Evolutionary conservation across 2,329 filamentous ascomycete species (phyloP).

Genomic region (Diplodia mutila): DNA sequence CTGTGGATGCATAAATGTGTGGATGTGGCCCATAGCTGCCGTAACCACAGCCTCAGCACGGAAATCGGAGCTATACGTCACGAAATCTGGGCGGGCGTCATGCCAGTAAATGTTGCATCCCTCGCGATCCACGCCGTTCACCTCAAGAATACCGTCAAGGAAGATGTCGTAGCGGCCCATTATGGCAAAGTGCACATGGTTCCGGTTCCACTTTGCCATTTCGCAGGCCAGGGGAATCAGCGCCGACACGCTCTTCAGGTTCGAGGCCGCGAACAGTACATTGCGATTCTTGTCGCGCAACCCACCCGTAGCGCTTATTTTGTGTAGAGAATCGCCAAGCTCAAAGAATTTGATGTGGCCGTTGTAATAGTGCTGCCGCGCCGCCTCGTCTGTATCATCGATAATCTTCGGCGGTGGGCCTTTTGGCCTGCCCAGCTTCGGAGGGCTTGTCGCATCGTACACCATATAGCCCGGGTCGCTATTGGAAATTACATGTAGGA

Average conservation of each 20-base stretch:
- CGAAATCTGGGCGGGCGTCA: conserved; percentile 77
- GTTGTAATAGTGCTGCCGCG: conserved; percentile 59
- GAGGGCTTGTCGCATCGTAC: neutral
- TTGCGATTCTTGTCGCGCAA: conserved; percentile 63
- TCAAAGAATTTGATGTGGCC: conserved; percentile 71
- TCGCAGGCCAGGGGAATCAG: conserved; percentile 83
- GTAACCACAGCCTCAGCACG: conserved; percentile 69
- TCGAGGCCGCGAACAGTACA: conserved; percentile 78
- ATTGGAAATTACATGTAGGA: conserved; percentile 58
- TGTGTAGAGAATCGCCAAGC: conserved; percentile 66
- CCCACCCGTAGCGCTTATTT: conserved; percentile 60
- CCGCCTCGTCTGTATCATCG: conserved; percentile 31
- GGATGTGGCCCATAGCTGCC: conserved; percentile 71
- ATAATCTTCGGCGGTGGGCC: conserved; percentile 31
- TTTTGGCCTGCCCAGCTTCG: conserved; percentile 28
- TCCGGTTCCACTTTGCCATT: conserved; percentile 73
- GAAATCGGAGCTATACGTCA: conserved; percentile 68
- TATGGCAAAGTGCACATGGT: conserved; percentile 79
- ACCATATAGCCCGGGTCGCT: neutral
- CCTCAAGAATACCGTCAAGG: conserved; percentile 68
- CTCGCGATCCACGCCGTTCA: conserved; percentile 75
- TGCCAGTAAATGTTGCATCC: conserved; percentile 68
- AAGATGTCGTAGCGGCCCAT: conserved; percentile 73
- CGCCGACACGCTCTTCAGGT: conserved; percentile 70
- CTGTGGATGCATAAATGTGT: conserved; percentile 75